Base-by-base conservation (phyloP, 495 filamentous ascomycete genomes). In the Bathelium albidoporum region DNA sequence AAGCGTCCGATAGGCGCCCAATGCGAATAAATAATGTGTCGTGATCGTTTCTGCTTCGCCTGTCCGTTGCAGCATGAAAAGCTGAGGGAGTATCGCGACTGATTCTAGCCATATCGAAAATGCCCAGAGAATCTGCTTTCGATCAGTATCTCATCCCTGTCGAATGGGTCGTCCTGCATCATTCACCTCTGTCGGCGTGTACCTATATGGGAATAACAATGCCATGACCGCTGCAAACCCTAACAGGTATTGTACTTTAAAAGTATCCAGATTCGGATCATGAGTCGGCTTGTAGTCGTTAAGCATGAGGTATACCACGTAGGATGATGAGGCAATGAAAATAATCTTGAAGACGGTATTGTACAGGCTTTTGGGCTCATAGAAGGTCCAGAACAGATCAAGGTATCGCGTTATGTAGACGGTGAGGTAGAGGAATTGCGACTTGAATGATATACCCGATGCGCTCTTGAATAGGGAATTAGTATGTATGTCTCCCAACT, bases 31-130 rank as follows among this genome's bases (percentile, higher is more conserved):
- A 74, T 98, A 98, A 74, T 98, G 93, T 14, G 91, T 94, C 7
- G 94, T 98, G 70, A 98, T 97, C 20, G 93, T 95, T 78, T 98
- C 94, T 29, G 94, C 95, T 75, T 97, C 94, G 62, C 94, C 95
- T 0, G 94, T 97, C 64, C 94, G 84, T 77, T 98, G 94, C 59
- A 98, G 79, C 89, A 98, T 92, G 75, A 98, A 97, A 20, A 98
- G 82, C 76, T 98, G 94, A 14, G 94, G 94, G 41, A 98, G 84
- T 70, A 98, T 97, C 20, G 94, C 94, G 9, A 97, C 94, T 1
- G 87, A 86, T 77, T 98, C 94, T 32, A 98, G 82, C 94, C 94
- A 98, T 72, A 97, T 96, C 2, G 88, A 92, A 73, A 97, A 97
- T 1, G 95, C 86, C 94, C 94, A 98, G 59, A 91, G 81, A 60